Percentiles rank a stretch among this genome's conserved stretches.
Conservation (phyloP, 2,329 filamentous ascomycete species). For the Colletotrichum orbiculare region DNA sequence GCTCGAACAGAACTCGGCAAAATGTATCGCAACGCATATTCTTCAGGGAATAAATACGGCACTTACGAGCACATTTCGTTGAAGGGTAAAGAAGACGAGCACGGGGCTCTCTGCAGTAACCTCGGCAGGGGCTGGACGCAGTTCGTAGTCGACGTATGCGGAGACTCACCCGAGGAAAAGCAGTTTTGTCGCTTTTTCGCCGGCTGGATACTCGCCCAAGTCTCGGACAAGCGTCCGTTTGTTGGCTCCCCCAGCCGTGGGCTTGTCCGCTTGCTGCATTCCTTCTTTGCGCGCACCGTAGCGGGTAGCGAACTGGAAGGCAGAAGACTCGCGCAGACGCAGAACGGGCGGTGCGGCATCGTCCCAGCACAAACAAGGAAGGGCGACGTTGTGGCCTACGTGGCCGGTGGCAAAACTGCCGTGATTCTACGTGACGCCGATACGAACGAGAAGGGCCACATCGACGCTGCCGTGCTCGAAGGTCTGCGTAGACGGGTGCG, state of each 20-base stretch:
- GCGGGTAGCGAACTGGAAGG: background rate
- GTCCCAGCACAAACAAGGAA: background rate
- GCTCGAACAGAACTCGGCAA: background rate
- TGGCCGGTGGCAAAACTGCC: background rate
- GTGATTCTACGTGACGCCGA: background rate
- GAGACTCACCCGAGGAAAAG: no score
- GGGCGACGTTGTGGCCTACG: conserved; percentile 5
- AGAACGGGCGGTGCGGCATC: background rate
- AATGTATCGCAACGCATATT: no score
- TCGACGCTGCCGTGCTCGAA: background rate
- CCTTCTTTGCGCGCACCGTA: background rate
- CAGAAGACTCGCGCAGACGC: background rate
- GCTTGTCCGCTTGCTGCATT: background rate
- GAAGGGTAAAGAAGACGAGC: no score
- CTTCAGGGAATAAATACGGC: no score
- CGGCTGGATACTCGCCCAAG: no score
- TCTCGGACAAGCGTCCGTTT: no score
- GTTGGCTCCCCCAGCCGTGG: no score
- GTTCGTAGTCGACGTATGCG: no score
- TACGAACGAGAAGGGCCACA: background rate
- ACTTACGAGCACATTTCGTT: no score
- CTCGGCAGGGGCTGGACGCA: no score
- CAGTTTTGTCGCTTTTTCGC: no score
- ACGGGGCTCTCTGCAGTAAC: no score
- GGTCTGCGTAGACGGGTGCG: background rate